Conservation (phyloP, 352 stramenopile species). For the Pythium apleroticum region DNA sequence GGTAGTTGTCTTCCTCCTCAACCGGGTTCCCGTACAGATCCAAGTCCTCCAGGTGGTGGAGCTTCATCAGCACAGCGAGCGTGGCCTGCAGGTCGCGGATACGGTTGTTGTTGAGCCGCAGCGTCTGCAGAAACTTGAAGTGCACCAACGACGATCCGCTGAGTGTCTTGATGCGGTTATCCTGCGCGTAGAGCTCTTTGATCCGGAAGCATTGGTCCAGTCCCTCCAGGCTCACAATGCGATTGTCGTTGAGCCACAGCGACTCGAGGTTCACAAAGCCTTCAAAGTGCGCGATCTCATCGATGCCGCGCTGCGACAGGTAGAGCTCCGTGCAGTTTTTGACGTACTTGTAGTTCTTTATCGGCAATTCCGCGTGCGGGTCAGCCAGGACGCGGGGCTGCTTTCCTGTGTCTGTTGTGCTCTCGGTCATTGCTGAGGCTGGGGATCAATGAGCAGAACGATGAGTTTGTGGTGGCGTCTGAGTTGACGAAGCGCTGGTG, state of each 20-base stretch:
- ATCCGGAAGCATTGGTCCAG: slow-evolving; percentile 86
- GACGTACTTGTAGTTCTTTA: slow-evolving; percentile 91
- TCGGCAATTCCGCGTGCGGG: slow-evolving; percentile 73
- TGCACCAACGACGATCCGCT: slow-evolving; percentile 41
- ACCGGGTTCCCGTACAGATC: slow-evolving; percentile 72
- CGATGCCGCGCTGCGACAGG: slow-evolving; percentile 73
- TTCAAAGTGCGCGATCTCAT: slow-evolving; percentile 82
- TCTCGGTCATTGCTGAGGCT: not conserved
- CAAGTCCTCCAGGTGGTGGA: slow-evolving; percentile 53
- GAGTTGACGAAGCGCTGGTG: not conserved
- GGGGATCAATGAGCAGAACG: too few relatives aligned
- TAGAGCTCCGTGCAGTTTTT: slow-evolving; percentile 90
- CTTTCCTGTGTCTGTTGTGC: not conserved
- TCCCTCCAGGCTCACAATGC: slow-evolving; percentile 62
- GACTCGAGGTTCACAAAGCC: slow-evolving; percentile 88
- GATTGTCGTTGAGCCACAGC: slow-evolving; percentile 89
- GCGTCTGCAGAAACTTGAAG: slow-evolving; percentile 69
- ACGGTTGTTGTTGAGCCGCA: slow-evolving; percentile 62
- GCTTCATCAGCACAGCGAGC: slow-evolving; percentile 30
- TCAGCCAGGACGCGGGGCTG: slow-evolving; percentile 40
- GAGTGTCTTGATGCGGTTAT: slow-evolving; percentile 78
- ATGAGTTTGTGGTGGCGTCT: not conserved
- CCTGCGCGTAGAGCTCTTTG: slow-evolving; percentile 87
- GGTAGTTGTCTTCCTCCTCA: slow-evolving; percentile 72
- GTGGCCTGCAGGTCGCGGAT: slow-evolving; percentile 48